Conservation (phyloP, 805 yeast genomes). For the Candida methanosorbosa region DNA sequence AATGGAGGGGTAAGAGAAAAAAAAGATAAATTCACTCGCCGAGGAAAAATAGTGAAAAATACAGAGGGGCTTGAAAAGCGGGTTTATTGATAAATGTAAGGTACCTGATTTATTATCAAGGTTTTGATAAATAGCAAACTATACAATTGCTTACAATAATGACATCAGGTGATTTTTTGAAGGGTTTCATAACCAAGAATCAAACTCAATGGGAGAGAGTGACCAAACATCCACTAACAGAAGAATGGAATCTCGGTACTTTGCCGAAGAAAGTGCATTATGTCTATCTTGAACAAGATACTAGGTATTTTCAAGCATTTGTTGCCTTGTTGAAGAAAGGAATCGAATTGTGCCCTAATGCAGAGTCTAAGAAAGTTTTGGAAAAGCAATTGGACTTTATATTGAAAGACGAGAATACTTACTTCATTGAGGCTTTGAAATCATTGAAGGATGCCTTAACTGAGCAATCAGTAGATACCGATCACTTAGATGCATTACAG, state of each 20-base stretch:
- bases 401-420: conserved; percentile 38
- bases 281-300: conserved; percentile 40
- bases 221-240: conserved; percentile 31
- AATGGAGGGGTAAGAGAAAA: no score
- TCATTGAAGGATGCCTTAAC: no score
- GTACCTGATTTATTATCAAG: no score
- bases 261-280: conserved; percentile 32
- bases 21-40: no score
- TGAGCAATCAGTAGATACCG: no score
- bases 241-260: conserved; percentile 37
- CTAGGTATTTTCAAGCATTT: conserved; percentile 35
- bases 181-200: no score
- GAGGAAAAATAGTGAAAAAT: no score
- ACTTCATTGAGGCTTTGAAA: conserved; percentile 28
- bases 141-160: no score
- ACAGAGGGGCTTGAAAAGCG: no score
- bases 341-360: conserved; percentile 23
- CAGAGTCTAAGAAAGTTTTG: conserved; percentile 27
- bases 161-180: no score
- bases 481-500: conserved; percentile 8
- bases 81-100: no score
- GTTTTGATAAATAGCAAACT: no score
- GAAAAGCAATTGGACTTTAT: conserved; percentile 46
- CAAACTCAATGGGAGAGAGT: conserved; percentile 19
- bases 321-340: conserved; percentile 35